Base-by-base conservation (phyloP, 169 alveolate species). In the Blepharisma undulans region DNA sequence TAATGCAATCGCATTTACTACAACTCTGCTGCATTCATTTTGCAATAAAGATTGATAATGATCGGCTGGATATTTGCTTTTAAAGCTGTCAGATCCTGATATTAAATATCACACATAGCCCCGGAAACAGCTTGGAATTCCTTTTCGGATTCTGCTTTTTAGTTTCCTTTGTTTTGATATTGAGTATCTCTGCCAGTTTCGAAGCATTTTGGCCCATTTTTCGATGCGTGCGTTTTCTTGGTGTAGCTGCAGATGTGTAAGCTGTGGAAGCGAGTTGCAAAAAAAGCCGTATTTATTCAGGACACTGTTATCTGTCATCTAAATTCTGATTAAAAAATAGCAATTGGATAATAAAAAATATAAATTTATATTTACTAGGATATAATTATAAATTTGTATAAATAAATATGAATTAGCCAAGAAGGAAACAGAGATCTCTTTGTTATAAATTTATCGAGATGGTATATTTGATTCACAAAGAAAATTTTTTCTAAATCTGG, bases 21-120 rank as follows among this genome's bases (percentile, higher is more conserved):
- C 78, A 59, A 19, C 60, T 48, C 36, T 21, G 33, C 60, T 22
- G 89, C 93, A 93, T 66, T 93, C 79, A 25, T 95, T 94, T 29
- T 25, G 29, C n/a, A 36, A 59, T 32, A 82, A 74, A 22, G 89
- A 48, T 4, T 19, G 33, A 30, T 82, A 82, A 60, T 82, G 34
- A 8, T 60, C 34, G 32, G 27, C 78, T 21, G 89, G 89, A 59
- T 48, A 82, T 4, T 36, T 4, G 32, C 25, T 22, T 59, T 60
- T 82, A 59, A 82, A 19, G 25, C 32, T 22, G 6, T 60, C 89
- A 22, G 76, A 91, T 19, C 95, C 97, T 0, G 98, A 97, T 72
- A 98, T 94, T 89, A 93, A 95, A 92, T 96, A 98, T 99, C 99
- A 98, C 12, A 95, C 97, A 32, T 94, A 93, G 18, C 99, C 99